phyloP scores from a whole-genome alignment of 208 protist species.

The Tritrichomonas foetus region DNA sequence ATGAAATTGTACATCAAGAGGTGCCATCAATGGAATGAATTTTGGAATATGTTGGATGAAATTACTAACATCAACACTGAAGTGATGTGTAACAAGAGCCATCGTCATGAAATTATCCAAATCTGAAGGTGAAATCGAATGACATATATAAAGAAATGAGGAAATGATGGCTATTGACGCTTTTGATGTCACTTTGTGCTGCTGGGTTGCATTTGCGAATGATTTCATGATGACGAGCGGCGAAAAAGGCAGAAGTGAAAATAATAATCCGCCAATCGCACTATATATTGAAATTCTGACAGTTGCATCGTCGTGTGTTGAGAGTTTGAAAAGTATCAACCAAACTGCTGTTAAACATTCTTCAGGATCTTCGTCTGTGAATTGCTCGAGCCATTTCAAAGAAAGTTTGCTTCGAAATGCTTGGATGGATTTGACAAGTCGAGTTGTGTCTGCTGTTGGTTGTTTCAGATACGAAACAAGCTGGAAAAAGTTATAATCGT shows the following conservation, averaged over 20 bases:
- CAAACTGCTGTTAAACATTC: not conserved
- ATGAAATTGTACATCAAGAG: conserved; percentile 5
- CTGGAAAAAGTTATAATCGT: not conserved
- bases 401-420: not conserved
- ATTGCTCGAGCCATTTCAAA: not conserved
- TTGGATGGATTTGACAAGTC: not conserved
- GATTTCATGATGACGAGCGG: not conserved
- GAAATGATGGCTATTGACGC: not conserved
- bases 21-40: not conserved
- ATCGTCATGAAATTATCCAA: not conserved
- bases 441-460: not conserved
- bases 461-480: not conserved
- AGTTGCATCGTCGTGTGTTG: not conserved
- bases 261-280: not conserved
- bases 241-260: not conserved
- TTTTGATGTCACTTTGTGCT: not conserved
- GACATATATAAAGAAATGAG: not conserved
- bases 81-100: not conserved
- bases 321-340: not conserved
- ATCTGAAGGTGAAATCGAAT: not conserved
- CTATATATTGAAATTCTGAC: not conserved
- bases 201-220: not conserved
- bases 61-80: conserved; percentile 35
- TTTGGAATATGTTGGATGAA: conserved; percentile 28
- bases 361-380: not conserved